phyloP scores from a whole-genome alignment of 345 rosid genomes.

The Eucalyptus coolabah region DNA sequence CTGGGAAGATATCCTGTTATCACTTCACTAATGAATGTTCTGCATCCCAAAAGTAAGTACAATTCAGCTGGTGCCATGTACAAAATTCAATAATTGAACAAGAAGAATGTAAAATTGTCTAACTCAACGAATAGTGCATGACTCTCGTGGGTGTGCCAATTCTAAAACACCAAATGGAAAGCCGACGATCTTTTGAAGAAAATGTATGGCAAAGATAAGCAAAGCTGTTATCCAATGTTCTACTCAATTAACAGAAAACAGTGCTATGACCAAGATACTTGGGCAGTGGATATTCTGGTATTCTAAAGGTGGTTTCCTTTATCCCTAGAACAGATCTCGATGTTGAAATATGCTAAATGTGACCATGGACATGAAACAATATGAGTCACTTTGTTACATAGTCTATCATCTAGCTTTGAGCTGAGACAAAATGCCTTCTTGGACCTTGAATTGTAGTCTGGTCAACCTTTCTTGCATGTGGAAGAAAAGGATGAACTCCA shows the following conservation, averaged over 20 bases:
- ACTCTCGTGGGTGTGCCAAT: neutral
- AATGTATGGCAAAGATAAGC: neutral
- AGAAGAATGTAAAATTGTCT: neutral
- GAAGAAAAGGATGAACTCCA: neutral
- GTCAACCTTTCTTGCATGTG: neutral
- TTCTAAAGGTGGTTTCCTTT: neutral
- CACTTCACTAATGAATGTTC: slow-evolving; percentile 56
- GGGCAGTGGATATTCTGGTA: neutral
- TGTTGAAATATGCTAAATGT: neutral
- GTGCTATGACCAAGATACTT: neutral
- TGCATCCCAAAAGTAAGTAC: slow-evolving; percentile 17
- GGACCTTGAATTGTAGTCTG: neutral
- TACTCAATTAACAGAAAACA: neutral
- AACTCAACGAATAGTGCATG: neutral
- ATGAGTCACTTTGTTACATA: neutral
- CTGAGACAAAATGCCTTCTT: neutral
- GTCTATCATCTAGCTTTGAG: neutral
- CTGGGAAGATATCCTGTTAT: slow-evolving; percentile 94
- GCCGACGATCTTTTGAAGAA: neutral
- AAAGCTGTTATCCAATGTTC: neutral
- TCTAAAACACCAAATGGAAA: neutral
- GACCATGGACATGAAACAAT: neutral
- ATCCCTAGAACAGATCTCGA: neutral
- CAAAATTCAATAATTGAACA: neutral
- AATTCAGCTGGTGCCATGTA: neutral